Evolutionary conservation across 257 asterid species (phyloP).

Genomic region (Hygrophila difformis): DNA sequence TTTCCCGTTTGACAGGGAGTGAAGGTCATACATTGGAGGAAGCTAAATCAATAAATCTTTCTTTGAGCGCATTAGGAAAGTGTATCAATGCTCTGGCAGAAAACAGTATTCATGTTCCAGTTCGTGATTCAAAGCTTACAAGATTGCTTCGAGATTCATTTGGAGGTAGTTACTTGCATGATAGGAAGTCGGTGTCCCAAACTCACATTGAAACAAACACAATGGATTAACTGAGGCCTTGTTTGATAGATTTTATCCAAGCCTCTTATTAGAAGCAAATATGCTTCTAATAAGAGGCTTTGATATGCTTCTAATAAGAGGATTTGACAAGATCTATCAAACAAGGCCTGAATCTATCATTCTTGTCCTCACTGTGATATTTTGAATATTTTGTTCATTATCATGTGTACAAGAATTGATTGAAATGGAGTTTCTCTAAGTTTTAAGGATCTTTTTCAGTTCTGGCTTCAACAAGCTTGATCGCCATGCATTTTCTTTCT

Average conservation of each 20-base stretch:
- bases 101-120: slow-evolving; percentile 95
- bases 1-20: slow-evolving; percentile 50
- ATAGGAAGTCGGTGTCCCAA: neutral
- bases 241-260: slow-evolving; percentile 4
- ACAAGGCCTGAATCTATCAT: neutral
- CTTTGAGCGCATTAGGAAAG: slow-evolving; percentile 94
- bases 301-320: slow-evolving; percentile 1
- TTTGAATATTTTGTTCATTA: neutral
- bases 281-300: neutral
- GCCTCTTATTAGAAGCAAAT: neutral
- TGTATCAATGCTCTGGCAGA: slow-evolving; percentile 99
- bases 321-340: slow-evolving; percentile 7
- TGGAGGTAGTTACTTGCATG: slow-evolving; percentile 58
- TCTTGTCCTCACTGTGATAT: neutral
- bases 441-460: slow-evolving; percentile 3
- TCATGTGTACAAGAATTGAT: slow-evolving; percentile 5
- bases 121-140: slow-evolving; percentile 97
- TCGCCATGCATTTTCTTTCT: neutral
- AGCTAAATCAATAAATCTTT: slow-evolving; percentile 97
- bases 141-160: slow-evolving; percentile 95
- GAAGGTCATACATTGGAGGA: slow-evolving; percentile 98
- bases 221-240: neutral
- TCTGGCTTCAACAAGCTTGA: slow-evolving; percentile 4
- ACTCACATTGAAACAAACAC: slow-evolving; percentile 4
- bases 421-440: neutral